Conservation (phyloP, 2,329 filamentous ascomycete genomes). For the Trichophyton simii region DNA sequence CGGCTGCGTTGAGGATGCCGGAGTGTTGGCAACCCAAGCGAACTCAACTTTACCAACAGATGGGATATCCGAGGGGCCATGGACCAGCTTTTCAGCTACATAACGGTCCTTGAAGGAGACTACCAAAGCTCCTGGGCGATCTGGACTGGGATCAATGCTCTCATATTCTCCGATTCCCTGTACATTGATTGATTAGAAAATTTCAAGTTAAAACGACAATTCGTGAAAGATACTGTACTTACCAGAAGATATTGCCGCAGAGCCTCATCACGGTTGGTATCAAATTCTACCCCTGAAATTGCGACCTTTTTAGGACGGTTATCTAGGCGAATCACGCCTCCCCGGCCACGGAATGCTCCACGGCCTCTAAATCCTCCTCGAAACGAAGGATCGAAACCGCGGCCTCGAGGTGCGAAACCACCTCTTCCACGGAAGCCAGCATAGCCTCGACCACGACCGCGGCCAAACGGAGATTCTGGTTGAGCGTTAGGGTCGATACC, state of each 20-base stretch:
- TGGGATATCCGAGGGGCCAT: slow-evolving; percentile 36
- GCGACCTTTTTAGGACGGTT: slow-evolving; percentile 45
- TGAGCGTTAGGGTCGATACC: slow-evolving; percentile 38
- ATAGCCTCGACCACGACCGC: slow-evolving; percentile 19
- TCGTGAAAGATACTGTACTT: slow-evolving; percentile 14
- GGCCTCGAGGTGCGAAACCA: slow-evolving; percentile 18
- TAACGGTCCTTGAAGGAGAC: slow-evolving; percentile 38
- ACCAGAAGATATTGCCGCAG: slow-evolving; percentile 45
- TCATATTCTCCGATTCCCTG: slow-evolving; percentile 37
- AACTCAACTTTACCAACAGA: slow-evolving; percentile 43
- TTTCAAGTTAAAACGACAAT: neutral
- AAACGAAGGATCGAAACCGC: slow-evolving; percentile 29
- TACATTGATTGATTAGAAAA: neutral
- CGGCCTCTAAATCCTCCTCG: slow-evolving; percentile 33
- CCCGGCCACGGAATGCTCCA: slow-evolving; percentile 29
- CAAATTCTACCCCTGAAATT: slow-evolving; percentile 37
- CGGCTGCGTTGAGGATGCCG: slow-evolving; percentile 13
- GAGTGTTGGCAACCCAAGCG: slow-evolving; percentile 39
- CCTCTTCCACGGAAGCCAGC: slow-evolving; percentile 25
- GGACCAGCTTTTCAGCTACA: slow-evolving; percentile 44
- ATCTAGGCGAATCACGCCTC: slow-evolving; percentile 45
- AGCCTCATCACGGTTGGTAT: slow-evolving; percentile 42
- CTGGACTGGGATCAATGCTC: slow-evolving; percentile 31
- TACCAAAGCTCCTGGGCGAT: slow-evolving; percentile 29
- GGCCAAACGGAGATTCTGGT: slow-evolving; percentile 15